phyloP scores from a whole-genome alignment of 1,284 basidiomycete species.

The Pyrrhoderma noxium region DNA sequence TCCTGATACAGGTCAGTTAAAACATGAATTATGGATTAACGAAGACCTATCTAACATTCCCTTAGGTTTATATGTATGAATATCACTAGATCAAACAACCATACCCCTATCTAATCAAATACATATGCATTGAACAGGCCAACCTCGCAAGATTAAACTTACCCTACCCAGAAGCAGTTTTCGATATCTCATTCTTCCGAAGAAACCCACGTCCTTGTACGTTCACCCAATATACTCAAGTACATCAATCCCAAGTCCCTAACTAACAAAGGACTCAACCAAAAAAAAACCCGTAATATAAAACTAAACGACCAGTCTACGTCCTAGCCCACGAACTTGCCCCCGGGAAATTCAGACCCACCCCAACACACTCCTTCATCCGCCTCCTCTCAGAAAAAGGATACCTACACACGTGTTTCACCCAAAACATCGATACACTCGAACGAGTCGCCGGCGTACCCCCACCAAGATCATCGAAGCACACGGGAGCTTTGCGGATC shows the following conservation, averaged over 20 bases:
- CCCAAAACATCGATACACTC: constrained; percentile 91
- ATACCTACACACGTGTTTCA: constrained; percentile 72
- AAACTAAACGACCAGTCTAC: constrained; percentile 48
- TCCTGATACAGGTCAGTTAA: constrained; percentile 16
- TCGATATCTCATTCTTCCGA: constrained; percentile 70
- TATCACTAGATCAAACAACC: not conserved
- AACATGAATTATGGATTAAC: not conserved
- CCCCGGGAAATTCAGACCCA: constrained; percentile 82
- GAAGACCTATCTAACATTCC: not conserved
- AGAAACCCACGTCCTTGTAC: constrained; percentile 66
- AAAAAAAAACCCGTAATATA: not conserved
- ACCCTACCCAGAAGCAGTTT: constrained; percentile 77
- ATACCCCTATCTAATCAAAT: not conserved
- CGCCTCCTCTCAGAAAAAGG: constrained; percentile 60
- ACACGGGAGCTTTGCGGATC: constrained; percentile 84
- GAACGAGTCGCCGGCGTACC: constrained; percentile 83
- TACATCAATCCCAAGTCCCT: not conserved
- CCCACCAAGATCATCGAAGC: constrained; percentile 79
- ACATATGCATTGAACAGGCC: constrained; percentile 38
- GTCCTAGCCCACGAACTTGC: constrained; percentile 87
- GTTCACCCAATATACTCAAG: constrained; percentile 22
- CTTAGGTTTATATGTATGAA: constrained; percentile 15
- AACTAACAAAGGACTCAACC: not conserved
- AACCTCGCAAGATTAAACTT: constrained; percentile 68
- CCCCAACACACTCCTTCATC: constrained; percentile 87